These are phyloP conservation scores for Colletotrichum sp. DNA, from an alignment of 2,329 filamentous ascomycete genomes.

Conservation along the genomic window DNA sequence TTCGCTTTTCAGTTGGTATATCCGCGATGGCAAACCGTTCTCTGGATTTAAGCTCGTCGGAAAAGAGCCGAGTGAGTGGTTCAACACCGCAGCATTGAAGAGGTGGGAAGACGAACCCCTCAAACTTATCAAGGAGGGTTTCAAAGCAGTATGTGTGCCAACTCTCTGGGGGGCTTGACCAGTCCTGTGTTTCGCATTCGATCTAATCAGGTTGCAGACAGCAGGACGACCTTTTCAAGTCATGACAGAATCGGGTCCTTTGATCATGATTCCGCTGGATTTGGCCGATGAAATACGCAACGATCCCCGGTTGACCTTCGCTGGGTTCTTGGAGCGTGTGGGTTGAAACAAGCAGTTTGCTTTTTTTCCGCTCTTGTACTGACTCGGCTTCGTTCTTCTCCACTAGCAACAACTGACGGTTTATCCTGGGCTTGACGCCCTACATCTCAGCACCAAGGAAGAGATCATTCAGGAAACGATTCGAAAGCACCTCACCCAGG, in stretches of 20 bases:
- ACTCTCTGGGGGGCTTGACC: fast-evolving
- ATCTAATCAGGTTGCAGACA: background rate
- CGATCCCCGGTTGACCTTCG: background rate
- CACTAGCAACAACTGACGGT: background rate
- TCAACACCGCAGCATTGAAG: background rate
- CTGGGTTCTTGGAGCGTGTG: background rate
- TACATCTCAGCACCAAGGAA: background rate
- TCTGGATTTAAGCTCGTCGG: background rate
- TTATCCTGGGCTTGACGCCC: background rate
- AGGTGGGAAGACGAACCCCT: background rate
- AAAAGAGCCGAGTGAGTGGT: background rate
- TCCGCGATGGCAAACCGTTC: background rate
- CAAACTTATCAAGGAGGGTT: fast-evolving
- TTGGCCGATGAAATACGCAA: background rate
- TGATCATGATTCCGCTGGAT: background rate
- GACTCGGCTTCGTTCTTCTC: fast-evolving
- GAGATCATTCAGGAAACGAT: background rate
- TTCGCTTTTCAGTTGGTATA: background rate
- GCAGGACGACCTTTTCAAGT: background rate
- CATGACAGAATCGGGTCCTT: background rate
- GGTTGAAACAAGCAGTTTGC: fast-evolving
- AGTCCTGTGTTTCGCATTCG: background rate
- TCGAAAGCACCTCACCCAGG: background rate
- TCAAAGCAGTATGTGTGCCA: background rate
- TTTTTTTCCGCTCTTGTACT: background rate